Percentiles rank a stretch among this genome's conserved stretches.
Conservation (phyloP, 176 grass and related monocot genomes). For the Carex myosuroides region DNA sequence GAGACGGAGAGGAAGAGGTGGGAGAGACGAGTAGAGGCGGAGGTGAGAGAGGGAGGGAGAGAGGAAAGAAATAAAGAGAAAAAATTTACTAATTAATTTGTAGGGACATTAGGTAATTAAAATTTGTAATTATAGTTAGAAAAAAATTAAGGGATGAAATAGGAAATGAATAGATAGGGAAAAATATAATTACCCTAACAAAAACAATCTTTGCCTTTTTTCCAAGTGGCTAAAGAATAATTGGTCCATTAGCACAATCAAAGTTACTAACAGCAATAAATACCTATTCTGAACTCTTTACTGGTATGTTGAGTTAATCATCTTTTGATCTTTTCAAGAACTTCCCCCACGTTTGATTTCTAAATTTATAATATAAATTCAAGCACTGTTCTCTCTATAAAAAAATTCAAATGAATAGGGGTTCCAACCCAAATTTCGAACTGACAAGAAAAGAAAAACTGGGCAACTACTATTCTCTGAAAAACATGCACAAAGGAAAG, state of each 20-base stretch:
- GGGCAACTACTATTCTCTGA: background rate
- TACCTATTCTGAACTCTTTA: background rate
- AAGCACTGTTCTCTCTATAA: background rate
- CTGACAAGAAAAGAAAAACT: background rate
- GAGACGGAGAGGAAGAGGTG: too few species aligned
- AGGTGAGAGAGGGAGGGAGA: too few species aligned
- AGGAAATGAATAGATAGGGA: too few species aligned
- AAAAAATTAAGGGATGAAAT: too few species aligned
- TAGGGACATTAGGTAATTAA: too few species aligned
- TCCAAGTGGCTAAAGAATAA: background rate
- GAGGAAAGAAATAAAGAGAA: too few species aligned
- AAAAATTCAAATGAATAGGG: too few species aligned
- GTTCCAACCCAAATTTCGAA: background rate
- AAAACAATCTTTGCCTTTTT: too few species aligned
- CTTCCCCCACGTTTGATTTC: background rate
- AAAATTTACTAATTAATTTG: too few species aligned
- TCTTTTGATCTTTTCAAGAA: background rate
- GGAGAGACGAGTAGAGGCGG: too few species aligned
- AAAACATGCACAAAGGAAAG: background rate
- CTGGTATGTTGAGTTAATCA: background rate
- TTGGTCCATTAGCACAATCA: background rate
- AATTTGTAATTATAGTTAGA: too few species aligned
- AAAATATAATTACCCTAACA: too few species aligned
- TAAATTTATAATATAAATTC: background rate
- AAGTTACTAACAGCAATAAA: background rate